Base-by-base conservation (phyloP, 805 yeast genomes). In the Millerozyma acaciae region DNA sequence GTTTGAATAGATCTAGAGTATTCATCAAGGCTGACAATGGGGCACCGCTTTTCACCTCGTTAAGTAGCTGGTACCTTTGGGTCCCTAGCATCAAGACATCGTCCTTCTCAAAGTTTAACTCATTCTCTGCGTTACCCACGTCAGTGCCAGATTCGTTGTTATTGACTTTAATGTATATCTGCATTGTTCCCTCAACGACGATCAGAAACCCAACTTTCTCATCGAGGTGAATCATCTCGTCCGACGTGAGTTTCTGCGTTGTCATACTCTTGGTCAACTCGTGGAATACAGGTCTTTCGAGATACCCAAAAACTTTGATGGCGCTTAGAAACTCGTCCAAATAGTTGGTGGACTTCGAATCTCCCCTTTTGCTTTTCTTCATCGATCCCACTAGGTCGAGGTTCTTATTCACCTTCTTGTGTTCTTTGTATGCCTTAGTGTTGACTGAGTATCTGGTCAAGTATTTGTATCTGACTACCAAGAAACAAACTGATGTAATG, bases 191-290 rank as follows among this genome's bases (percentile, higher is more conserved):
- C 46, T 89, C 97, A 1, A 89, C 95, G 15, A 90, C 95, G 27
- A 93, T 84, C 22, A 93, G 79, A 48, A 93, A 89, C 1, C 97
- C 97, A 5, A 82, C 64, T 5, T 78, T 73, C 32, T 82, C 85
- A 40, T 84, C 86, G 24, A 90, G 58, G 30, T 78, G 70, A 21
- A 93, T 60, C 7, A 83, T 70, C 52, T 90, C 97, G 22, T 86
- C 90, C 4, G 75, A 72, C 17, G 79, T 79, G 23, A 90, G 55
- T 39, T 84, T 82, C 51, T 86, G 87, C 1, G 97, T 90, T 34
- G 85, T 85, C 86, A 90, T 87, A 40, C 83, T 83, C 51, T 84
- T 81, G 3, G 97, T 89, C 46, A 90, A 70, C 49, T 89, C 97
- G 51, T 89, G 94, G 56, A 90, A 89, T 1, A 90, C 96, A 2